Evolutionary conservation across 441 rosid genomes (phyloP).

Genomic region (Capsella rubella): DNA sequence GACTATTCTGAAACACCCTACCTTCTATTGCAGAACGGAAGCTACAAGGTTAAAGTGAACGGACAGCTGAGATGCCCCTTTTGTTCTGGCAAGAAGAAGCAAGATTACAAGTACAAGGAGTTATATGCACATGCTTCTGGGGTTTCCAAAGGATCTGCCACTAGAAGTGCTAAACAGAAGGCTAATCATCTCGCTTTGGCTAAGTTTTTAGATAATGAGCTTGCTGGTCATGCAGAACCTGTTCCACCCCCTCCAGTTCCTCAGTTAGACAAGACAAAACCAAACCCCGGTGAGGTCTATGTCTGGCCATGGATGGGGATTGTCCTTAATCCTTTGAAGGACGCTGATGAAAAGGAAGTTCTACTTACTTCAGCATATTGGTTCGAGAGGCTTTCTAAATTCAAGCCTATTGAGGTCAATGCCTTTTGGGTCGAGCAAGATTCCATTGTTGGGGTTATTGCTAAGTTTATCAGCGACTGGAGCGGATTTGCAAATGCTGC

Average conservation of each 20-base stretch:
- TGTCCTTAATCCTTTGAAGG: constrained; percentile 48
- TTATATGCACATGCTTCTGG: constrained; percentile 87
- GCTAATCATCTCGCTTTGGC: constrained; percentile 91
- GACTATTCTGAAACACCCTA: constrained; percentile 68
- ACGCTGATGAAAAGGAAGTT: constrained; percentile 40
- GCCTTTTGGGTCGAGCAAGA: constrained; percentile 55
- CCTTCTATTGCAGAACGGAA: constrained; percentile 51
- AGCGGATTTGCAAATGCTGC: constrained; percentile 62
- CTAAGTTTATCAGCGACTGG: constrained; percentile 69
- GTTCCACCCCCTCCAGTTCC: constrained; percentile 37
- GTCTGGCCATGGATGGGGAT: constrained; percentile 94
- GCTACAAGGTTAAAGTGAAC: constrained; percentile 68
- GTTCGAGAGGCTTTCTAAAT: constrained; percentile 61
- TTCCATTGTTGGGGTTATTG: constrained; percentile 54
- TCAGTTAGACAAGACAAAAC: constrained; percentile 47
- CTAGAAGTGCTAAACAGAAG: constrained; percentile 74
- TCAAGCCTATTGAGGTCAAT: constrained; percentile 63
- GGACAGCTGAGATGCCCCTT: constrained; percentile 81
- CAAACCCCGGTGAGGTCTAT: constrained; percentile 47
- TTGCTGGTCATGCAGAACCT: constrained; percentile 54
- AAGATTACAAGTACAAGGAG: constrained; percentile 80
- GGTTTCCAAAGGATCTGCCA: constrained; percentile 78
- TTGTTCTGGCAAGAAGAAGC: constrained; percentile 86
- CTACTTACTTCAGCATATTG: constrained; percentile 54
- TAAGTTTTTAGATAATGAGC: constrained; percentile 63